phyloP scores from a whole-genome alignment of 2,329 filamentous ascomycete species.

The Lizonia empirigonia region DNA sequence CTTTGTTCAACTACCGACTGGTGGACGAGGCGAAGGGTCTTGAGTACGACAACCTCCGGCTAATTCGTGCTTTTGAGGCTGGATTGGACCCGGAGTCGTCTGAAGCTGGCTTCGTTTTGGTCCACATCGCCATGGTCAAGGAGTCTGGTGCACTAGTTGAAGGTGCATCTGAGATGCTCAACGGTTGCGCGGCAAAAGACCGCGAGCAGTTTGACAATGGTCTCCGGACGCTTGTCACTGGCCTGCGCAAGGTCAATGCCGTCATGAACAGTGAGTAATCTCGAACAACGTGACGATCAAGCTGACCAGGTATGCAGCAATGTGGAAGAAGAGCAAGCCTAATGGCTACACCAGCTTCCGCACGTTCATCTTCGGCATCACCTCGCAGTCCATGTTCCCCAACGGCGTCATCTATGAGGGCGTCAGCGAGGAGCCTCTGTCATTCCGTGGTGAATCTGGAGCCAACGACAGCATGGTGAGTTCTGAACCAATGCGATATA shows the following conservation, averaged over 20 bases:
- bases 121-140: constrained; percentile 94
- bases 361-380: constrained; percentile 94
- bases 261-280: constrained; percentile 72
- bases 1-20: constrained; percentile 68
- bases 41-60: constrained; percentile 69
- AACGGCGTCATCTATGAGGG: constrained; percentile 89
- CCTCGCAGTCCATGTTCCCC: constrained; percentile 91
- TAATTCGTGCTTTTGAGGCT: constrained; percentile 89
- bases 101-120: constrained; percentile 94
- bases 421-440: constrained; percentile 73
- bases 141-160: constrained; percentile 79
- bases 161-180: constrained; percentile 71
- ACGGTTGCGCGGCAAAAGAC: constrained; percentile 51
- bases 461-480: constrained; percentile 88
- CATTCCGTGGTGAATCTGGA: constrained; percentile 89
- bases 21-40: constrained; percentile 60
- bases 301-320: constrained; percentile 55
- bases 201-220: constrained; percentile 66
- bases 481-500: neutral
- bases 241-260: constrained; percentile 72
- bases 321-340: constrained; percentile 90
- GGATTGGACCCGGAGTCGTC: constrained; percentile 86
- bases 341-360: constrained; percentile 86
- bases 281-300: neutral
- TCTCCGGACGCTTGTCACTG: constrained; percentile 57